These are phyloP conservation scores for Magnolia changhungtana DNA, from an alignment of 164 flowering plant species.

Conservation along the genomic window DNA sequence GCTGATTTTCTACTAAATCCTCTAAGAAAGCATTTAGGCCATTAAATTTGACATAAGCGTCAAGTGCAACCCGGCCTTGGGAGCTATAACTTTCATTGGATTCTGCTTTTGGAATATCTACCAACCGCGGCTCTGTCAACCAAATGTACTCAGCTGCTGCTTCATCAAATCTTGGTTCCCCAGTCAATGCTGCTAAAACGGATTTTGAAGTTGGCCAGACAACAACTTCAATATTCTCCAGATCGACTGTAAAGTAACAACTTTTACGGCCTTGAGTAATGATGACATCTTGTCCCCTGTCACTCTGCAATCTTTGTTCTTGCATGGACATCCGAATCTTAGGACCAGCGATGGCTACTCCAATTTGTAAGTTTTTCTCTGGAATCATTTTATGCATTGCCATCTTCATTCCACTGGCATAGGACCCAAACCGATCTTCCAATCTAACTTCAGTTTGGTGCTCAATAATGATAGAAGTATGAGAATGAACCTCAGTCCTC, in stretches of 20 bases:
- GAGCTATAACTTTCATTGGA: slow-evolving; percentile 32
- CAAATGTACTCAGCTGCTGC: slow-evolving; percentile 19
- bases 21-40: slow-evolving; percentile 50
- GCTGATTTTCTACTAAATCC: slow-evolving; percentile 27
- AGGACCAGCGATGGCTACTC: slow-evolving; percentile 59
- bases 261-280: slow-evolving; percentile 22
- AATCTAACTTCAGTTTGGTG: slow-evolving; percentile 24
- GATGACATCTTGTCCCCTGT: slow-evolving; percentile 12
- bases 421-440: slow-evolving; percentile 22
- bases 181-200: slow-evolving; percentile 25
- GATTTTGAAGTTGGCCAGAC: slow-evolving; percentile 53
- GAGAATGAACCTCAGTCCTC: slow-evolving; percentile 19
- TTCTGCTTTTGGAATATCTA: slow-evolving; percentile 27
- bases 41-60: slow-evolving; percentile 42
- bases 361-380: slow-evolving; percentile 56
- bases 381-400: slow-evolving; percentile 45
- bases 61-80: slow-evolving; percentile 31
- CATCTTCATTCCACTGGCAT: slow-evolving; percentile 24
- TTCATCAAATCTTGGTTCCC: slow-evolving; percentile 18
- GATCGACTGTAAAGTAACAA: slow-evolving; percentile 35
- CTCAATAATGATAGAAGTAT: slow-evolving; percentile 23
- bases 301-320: slow-evolving; percentile 26
- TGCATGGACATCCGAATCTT: slow-evolving; percentile 39
- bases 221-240: slow-evolving; percentile 51
- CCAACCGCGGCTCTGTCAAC: slow-evolving; percentile 32